These are phyloP conservation scores for Eutrema yunnanense DNA, from an alignment of 345 rosid genomes.

Conservation along the genomic window DNA sequence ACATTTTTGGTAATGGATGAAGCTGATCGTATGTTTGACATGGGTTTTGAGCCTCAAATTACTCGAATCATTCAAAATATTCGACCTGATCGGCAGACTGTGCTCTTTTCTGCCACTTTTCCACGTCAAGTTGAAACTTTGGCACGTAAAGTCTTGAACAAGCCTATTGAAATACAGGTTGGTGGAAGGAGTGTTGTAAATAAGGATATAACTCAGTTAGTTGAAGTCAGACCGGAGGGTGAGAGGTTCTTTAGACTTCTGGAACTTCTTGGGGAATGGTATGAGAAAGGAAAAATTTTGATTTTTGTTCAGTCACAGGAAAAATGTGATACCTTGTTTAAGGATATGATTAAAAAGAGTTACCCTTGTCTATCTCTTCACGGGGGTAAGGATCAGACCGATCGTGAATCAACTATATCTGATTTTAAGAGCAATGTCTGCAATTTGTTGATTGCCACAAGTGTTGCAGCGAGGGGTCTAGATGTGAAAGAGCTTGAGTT, in stretches of 20 bases:
- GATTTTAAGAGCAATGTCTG: constrained; percentile 94
- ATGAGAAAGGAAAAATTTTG: constrained; percentile 85
- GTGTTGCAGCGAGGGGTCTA: constrained; percentile 95
- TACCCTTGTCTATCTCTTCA: constrained; percentile 95
- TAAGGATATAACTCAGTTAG: constrained; percentile 82
- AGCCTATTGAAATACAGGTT: constrained; percentile 85
- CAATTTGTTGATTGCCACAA: constrained; percentile 82
- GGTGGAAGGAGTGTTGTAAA: constrained; percentile 99
- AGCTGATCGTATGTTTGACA: constrained; percentile 98
- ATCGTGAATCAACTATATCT: constrained; percentile 83
- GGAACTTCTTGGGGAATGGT: constrained; percentile 96
- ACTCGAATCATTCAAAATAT: constrained; percentile 92
- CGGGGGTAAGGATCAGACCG: constrained; percentile 95
- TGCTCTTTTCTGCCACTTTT: constrained; percentile 92
- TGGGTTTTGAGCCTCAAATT: constrained; percentile 97
- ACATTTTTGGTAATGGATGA: constrained; percentile 94
- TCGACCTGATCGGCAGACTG: constrained; percentile 91
- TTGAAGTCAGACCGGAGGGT: constrained; percentile 89
- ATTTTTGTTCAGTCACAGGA: constrained; percentile 89
- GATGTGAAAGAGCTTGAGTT: constrained; percentile 97
- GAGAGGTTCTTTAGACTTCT: constrained; percentile 80
- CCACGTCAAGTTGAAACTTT: constrained; percentile 94
- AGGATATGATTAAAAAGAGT: constrained; percentile 67
- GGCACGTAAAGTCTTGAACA: constrained; percentile 82
- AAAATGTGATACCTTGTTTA: constrained; percentile 80